phyloP scores from a whole-genome alignment of 108 stramenopile species.

The Aurantiochytrium sp. region DNA sequence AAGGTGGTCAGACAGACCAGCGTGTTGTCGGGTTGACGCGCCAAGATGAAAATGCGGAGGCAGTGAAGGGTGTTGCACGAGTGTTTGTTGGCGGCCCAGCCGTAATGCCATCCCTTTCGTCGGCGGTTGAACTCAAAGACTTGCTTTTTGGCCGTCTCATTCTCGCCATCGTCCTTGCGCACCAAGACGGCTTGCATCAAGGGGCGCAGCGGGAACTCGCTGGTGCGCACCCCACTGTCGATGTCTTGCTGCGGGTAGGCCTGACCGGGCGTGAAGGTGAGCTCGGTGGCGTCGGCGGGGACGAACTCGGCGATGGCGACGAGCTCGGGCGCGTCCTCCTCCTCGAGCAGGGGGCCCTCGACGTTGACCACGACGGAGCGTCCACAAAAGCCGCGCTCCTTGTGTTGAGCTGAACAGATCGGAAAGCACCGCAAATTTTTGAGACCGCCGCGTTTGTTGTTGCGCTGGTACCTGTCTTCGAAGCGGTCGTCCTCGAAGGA shows the following conservation, averaged over 20 bases:
- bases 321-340: not conserved
- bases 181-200: not conserved
- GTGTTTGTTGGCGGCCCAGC: conserved; percentile 11
- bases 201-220: not conserved
- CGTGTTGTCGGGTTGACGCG: not conserved
- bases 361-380: not conserved
- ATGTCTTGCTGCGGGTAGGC: not conserved
- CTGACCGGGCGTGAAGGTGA: not conserved
- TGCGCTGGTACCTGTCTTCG: not conserved
- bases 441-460: conserved; percentile 11
- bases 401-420: not conserved
- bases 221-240: not conserved
- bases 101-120: conserved; percentile 10
- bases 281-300: not conserved
- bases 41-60: not conserved
- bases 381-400: not conserved
- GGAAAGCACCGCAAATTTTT: not conserved
- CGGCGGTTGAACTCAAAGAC: not conserved
- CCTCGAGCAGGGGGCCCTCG: not conserved
- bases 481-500: not conserved
- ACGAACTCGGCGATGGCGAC: not conserved
- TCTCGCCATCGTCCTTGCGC: not conserved
- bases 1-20: not conserved
- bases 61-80: conserved; percentile 8
- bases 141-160: not conserved